These are phyloP conservation scores for Eustoma russellianum DNA, from an alignment of 257 asterid species.

Conservation along the genomic window DNA sequence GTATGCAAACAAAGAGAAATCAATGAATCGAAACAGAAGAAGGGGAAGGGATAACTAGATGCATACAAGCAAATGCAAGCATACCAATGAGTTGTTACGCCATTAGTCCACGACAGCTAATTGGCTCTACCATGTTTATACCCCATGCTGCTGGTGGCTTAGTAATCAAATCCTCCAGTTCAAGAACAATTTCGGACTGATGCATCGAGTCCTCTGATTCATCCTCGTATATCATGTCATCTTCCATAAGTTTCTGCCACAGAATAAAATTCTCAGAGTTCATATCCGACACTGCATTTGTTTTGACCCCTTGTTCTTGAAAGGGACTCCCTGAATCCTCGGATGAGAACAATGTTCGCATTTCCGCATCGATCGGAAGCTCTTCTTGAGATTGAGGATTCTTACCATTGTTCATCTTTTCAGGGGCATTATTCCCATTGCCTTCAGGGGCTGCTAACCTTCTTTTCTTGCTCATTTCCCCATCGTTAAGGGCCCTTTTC, in stretches of 20 bases:
- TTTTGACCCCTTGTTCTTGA: slow-evolving; percentile 19
- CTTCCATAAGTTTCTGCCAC: slow-evolving; percentile 93
- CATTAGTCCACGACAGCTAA: slow-evolving; percentile 2
- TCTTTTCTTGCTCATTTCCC: slow-evolving; percentile 14
- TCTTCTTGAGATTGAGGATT: slow-evolving; percentile 27
- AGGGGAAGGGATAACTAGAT: not conserved
- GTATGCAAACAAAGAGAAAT: not conserved
- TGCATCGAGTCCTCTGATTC: slow-evolving; percentile 15
- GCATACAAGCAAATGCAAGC: no score
- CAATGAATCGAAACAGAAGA: not conserved
- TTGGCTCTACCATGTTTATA: slow-evolving; percentile 3
- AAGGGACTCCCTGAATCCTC: slow-evolving; percentile 37
- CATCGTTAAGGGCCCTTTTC: slow-evolving; percentile 17
- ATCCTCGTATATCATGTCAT: slow-evolving; percentile 72
- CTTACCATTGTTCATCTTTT: slow-evolving; percentile 15
- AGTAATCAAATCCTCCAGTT: slow-evolving; percentile 30
- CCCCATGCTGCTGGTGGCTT: slow-evolving; percentile 26
- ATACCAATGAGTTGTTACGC: not conserved
- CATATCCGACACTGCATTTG: slow-evolving; percentile 13
- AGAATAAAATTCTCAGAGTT: slow-evolving; percentile 56
- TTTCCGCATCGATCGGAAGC: slow-evolving; percentile 30
- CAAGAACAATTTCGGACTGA: slow-evolving; percentile 33
- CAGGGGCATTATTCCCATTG: slow-evolving; percentile 6
- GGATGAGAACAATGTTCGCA: slow-evolving; percentile 27
- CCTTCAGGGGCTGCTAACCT: slow-evolving; percentile 10